Evolutionary conservation across 257 asterid genomes (phyloP), one percentile per base, ranked within the genome.

Genomic region (Scutellaria galericulata): DNA sequence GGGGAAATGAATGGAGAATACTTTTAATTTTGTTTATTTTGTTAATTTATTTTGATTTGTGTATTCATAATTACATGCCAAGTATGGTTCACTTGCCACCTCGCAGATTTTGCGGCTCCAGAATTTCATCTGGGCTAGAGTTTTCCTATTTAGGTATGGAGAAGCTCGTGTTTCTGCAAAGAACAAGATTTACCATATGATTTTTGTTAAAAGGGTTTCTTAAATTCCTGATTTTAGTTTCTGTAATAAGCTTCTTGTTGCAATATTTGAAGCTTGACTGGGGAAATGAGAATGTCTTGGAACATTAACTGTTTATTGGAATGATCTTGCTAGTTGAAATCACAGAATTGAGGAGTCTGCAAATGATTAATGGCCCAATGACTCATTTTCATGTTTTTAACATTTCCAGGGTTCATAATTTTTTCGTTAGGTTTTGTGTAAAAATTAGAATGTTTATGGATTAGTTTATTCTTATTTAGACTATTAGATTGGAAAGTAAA

Each of bases 101-200:
- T n/a, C 0, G 37, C 11, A n/a, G 52, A 24, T 39, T 40, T 40
- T 9, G 62, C n/a, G 39, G 41, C 24, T 12, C 40, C 37, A 31
- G 37, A 31, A 31, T 39, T 44, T 13, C 7, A 5, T 56, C 55
- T 54, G 59, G 42, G 18, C 46, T 6, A 11, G 31, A 12, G 42
- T 18, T 50, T 59, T 10, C 20, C 47, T 40, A 14, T 68, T 20
- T 46, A 5, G 44, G 70, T 66, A 14, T 67, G n/a, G 53, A 66
- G 66, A 41, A 56, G 14, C 12, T 48, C 7, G 42, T 62, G 31
- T 54, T 37, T 62, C 64, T 62, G 35, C 37, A 12, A 41, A n/a
- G 59, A 66, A 46, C 46, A 61, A 18, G 37, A 22, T 31, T 47
- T 48, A 12, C 27, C 9, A 7, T 31, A 0, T 10, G 46, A 12